phyloP scores from a whole-genome alignment of 2,329 filamentous ascomycete species.

The Emergomyces orientalis region DNA sequence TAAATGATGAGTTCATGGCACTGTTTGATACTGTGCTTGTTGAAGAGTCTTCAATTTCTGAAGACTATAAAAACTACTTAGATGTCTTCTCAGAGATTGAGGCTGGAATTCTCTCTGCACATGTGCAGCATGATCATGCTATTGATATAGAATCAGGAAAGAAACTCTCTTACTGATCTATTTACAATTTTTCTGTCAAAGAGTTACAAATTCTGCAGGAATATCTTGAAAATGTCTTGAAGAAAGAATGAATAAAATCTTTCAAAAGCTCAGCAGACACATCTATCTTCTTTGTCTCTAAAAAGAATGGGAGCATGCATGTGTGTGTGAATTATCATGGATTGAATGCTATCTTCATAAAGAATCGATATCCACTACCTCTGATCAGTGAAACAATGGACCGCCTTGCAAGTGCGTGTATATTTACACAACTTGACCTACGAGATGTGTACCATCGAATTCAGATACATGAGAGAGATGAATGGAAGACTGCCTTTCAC shows the following conservation, averaged over 20 bases:
- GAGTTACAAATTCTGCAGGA: not conserved
- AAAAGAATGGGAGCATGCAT: conserved; percentile 9
- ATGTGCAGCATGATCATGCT: no score
- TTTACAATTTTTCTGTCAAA: not conserved
- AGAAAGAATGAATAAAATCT: not conserved
- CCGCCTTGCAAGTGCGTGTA: conserved; percentile 13
- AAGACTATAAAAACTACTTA: no score
- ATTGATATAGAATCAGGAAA: not conserved
- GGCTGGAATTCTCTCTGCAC: no score
- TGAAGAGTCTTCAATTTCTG: no score
- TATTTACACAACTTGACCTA: conserved; percentile 22
- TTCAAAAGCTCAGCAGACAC: not conserved
- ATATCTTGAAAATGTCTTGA: not conserved
- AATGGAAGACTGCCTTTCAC: conserved; percentile 17
- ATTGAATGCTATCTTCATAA: conserved; percentile 21
- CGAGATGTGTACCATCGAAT: conserved; percentile 13
- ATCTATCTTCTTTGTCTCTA: not conserved
- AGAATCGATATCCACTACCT: conserved; percentile 21
- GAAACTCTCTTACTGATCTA: no score
- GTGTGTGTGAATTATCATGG: conserved; percentile 22
- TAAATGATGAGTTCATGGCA: no score
- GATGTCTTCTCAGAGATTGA: not conserved
- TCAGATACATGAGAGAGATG: conserved; percentile 13
- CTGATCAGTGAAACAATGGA: conserved; percentile 20
- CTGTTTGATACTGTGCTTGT: no score